Evolutionary conservation across 169 alveolate genomes (phyloP), one percentile per base, ranked within the genome.

Genomic region (Babesia gibsoni): DNA sequence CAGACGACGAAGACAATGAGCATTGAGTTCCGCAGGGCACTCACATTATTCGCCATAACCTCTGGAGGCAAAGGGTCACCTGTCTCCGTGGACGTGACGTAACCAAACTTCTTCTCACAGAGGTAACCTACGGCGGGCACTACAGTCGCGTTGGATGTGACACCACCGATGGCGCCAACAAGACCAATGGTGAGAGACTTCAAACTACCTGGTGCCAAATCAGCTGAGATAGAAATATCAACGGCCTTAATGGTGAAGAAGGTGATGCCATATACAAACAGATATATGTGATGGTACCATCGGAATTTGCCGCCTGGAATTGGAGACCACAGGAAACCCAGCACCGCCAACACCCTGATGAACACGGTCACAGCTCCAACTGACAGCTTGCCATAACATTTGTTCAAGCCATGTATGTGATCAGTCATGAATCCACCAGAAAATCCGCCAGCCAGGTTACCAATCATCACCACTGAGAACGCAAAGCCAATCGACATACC

Each of bases 221-320:
- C 96, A 2, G 96, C 89, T 36, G 92, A 81, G 6, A 94, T 87
- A 4, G 97, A 95, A 52, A 96, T 65, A 56, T 90, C 94, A 36
- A 93, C 94, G 8, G 94, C 94, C 50, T 91, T 94, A 16, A 96
- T 96, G 18, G 97, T 92, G 73, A 93, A 89, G n/a, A 95, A 91
- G 23, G 93, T 77, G 48, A 93, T 63, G 29, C 97, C 97, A 42
- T 91, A 66, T 22, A 89, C 50, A 59, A 92, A 84, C 36, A 95
- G 67, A 53, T 78, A 42, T 25, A 84, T 43, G 54, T 64, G 33
- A 41, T 63, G 83, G 42, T 64, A 82, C 52, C 72, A 59, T 27
- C 73, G 53, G 23, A 80, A 66, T 25, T 73, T 65, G 16, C 74
- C 83, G 35, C 80, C 84, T 22, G 80, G 74, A 25, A 86, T 84